A percentile compares a stretch with the other conserved stretches of the same genome.
These are phyloP conservation scores for rapeseed (Brassica napus) DNA, from an alignment of 345 rosid species.

Conservation along the genomic window Da-Ae NC_063440.1:11741501-11742000, in stretches of 20 bases:
- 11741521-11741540: conserved; percentile 83
- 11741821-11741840: conserved; percentile 49
- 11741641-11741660: background rate
- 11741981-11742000: conserved; percentile 31
- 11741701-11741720: background rate
- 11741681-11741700: background rate
- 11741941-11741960: conserved; percentile 49
- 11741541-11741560: conserved; percentile 92
- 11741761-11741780: conserved; percentile 49
- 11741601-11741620: background rate
- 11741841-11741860: conserved; percentile 25
- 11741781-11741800: conserved; percentile 96
- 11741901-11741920: conserved; percentile 35
- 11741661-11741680: conserved; percentile 9
- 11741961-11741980: conserved; percentile 50
- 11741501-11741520: conserved; percentile 50
- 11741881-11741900: conserved; percentile 34
- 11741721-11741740: background rate
- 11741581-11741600: conserved; percentile 59
- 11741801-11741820: conserved; percentile 55
- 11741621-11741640: background rate
- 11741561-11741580: conserved; percentile 64
- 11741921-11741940: conserved; percentile 30
- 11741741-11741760: conserved; percentile 8
- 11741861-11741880: conserved; percentile 33